phyloP scores from a whole-genome alignment of 805 yeast genomes.

The Pichia sporocuriosa region DNA sequence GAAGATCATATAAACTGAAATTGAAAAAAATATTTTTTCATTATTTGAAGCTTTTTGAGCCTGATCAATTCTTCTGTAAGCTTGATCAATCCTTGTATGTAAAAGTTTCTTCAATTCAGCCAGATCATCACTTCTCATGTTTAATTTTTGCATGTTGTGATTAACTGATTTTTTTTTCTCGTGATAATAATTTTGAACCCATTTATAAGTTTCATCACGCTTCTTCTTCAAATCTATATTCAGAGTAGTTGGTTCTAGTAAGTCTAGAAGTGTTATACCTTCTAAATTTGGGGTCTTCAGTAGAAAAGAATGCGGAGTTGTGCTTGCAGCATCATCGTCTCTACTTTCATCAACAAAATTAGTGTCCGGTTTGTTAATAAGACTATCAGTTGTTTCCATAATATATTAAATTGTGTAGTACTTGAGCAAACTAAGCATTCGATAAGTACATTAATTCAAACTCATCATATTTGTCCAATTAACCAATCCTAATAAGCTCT shows the following conservation, averaged over 20 bases:
- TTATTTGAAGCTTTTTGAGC: slow-evolving; percentile 41
- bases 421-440: too few relatives aligned
- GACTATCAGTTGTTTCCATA: too few relatives aligned
- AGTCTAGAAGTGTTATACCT: slow-evolving; percentile 25
- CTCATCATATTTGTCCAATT: too few relatives aligned
- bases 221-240: slow-evolving; percentile 20
- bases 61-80: slow-evolving; percentile 32
- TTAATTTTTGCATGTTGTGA: slow-evolving; percentile 17
- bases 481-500: too few relatives aligned
- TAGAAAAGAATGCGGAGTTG: slow-evolving; percentile 5
- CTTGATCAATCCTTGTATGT: slow-evolving; percentile 29
- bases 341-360: too few relatives aligned
- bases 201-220: slow-evolving; percentile 23
- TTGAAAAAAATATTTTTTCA: slow-evolving; percentile 77
- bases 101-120: slow-evolving; percentile 20
- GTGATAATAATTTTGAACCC: slow-evolving; percentile 24
- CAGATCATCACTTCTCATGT: slow-evolving; percentile 24
- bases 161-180: slow-evolving; percentile 19
- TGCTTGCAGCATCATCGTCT: not conserved
- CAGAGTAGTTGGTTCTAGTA: slow-evolving; percentile 26
- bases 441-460: too few relatives aligned
- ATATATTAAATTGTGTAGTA: too few relatives aligned
- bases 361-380: too few relatives aligned
- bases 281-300: slow-evolving; percentile 20
- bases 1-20: slow-evolving; percentile 62